A percentile compares a stretch with the other conserved stretches of the same genome.
Conservation (phyloP, 2,329 filamentous ascomycete genomes). For the Hypoxylon rubiginosum region DNA sequence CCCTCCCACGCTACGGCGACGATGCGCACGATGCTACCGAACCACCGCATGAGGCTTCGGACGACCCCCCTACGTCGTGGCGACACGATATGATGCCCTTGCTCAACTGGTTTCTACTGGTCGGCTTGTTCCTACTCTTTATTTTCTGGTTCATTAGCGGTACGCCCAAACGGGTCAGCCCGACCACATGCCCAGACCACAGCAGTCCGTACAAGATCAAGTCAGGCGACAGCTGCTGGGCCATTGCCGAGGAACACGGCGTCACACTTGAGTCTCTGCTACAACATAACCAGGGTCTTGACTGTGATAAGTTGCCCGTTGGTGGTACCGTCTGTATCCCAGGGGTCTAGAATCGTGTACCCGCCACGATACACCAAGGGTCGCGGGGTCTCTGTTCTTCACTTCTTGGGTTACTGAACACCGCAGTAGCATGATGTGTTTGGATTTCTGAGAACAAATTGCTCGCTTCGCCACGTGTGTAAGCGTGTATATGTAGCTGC, state of each 20-base stretch:
- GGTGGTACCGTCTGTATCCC: conserved; percentile 63
- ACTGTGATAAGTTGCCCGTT: conserved; percentile 61
- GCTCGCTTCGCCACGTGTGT: conserved; percentile 9
- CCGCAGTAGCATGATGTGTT: conserved; percentile 8
- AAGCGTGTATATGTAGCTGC: conserved; percentile 13
- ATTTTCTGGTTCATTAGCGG: conserved; percentile 63
- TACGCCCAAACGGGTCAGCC: conserved; percentile 44
- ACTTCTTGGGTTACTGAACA: conserved; percentile 19
- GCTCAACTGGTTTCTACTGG: conserved; percentile 69
- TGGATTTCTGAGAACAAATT: conserved; percentile 8
- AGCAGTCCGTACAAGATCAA: conserved; percentile 57
- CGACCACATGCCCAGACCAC: conserved; percentile 49
- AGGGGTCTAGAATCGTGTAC: conserved; percentile 31
- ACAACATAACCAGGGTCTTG: conserved; percentile 59
- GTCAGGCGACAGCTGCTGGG: conserved; percentile 67
- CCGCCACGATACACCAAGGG: conserved; percentile 6
- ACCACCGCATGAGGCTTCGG: conserved; percentile 35
- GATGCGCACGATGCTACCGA: conserved; percentile 42
- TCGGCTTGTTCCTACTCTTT: conserved; percentile 64
- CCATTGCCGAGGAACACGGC: conserved; percentile 59
- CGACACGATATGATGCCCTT: conserved; percentile 67
- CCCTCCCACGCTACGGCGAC: conserved; percentile 40
- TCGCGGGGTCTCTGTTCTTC: conserved; percentile 13
- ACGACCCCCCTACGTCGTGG: conserved; percentile 56
- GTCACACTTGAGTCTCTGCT: conserved; percentile 62